phyloP scores from a whole-genome alignment of 176 grass and related monocot species.

The Bonia amplexicaulis region DNA sequence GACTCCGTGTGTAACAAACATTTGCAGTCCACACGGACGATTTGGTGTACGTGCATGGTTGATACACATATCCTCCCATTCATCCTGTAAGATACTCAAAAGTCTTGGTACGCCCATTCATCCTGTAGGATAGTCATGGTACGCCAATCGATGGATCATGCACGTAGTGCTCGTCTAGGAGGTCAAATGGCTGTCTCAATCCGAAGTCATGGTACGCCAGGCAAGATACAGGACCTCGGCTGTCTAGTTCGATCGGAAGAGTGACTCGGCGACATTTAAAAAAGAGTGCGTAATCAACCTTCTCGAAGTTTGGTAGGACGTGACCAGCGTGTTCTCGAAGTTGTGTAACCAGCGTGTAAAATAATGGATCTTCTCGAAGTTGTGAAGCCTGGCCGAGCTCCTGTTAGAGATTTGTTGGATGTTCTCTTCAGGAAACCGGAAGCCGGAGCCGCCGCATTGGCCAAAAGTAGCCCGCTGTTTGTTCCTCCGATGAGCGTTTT shows the following conservation, averaged over 20 bases:
- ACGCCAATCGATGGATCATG: background rate
- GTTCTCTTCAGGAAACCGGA: background rate
- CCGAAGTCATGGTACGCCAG: background rate
- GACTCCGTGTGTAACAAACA: too few relatives aligned
- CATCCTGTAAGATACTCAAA: background rate
- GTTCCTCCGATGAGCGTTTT: background rate
- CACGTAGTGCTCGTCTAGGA: background rate
- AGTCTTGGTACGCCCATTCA: too few relatives aligned
- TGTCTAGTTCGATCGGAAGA: background rate
- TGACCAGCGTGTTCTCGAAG: background rate
- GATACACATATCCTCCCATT: background rate
- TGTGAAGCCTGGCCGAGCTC: background rate
- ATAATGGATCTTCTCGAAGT: background rate
- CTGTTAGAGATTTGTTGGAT: background rate
- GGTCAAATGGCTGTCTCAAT: background rate
- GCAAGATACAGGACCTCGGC: background rate
- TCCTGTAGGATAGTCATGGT: background rate
- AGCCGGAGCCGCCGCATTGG: background rate
- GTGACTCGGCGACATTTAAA: background rate
- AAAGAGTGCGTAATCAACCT: background rate
- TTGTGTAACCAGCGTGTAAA: background rate
- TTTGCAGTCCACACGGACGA: background rate
- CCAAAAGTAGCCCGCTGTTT: background rate
- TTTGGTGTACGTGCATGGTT: background rate
- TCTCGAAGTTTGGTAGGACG: background rate